phyloP scores from a whole-genome alignment of 306 rosid genomes.

The Cyclanthera cordifolia region DNA sequence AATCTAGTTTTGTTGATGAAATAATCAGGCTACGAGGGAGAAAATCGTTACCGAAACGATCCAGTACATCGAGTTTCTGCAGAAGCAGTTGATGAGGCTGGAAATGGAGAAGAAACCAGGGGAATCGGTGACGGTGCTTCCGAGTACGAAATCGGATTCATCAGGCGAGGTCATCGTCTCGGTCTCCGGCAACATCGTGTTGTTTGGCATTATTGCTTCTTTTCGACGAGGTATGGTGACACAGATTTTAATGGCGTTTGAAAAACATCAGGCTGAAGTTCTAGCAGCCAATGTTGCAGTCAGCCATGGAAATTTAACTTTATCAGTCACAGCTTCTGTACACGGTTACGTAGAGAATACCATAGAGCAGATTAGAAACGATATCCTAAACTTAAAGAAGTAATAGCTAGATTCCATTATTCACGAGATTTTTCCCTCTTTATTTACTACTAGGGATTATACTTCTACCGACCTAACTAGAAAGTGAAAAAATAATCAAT shows the following conservation, averaged over 20 bases:
- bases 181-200: slow-evolving; percentile 13
- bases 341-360: slow-evolving; percentile 3
- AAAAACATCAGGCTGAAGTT: slow-evolving; percentile 17
- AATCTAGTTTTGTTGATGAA: background rate
- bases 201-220: slow-evolving; percentile 10
- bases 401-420: background rate
- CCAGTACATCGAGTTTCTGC: slow-evolving; percentile 15
- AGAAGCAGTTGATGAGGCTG: slow-evolving; percentile 13
- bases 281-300: slow-evolving; percentile 18
- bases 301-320: slow-evolving; percentile 7
- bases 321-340: slow-evolving; percentile 20
- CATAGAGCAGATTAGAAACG: slow-evolving; percentile 16
- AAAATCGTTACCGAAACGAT: slow-evolving; percentile 12
- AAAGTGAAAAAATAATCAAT: background rate
- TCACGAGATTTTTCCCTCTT: background rate
- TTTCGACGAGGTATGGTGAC: slow-evolving; percentile 20
- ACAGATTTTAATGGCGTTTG: slow-evolving; percentile 19
- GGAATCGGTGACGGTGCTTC: slow-evolving; percentile 12
- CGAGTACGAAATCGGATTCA: slow-evolving; percentile 3
- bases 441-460: background rate
- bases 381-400: slow-evolving; percentile 7
- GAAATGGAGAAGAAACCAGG: slow-evolving; percentile 13
- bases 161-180: slow-evolving; percentile 13
- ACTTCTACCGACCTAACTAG: background rate
- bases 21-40: slow-evolving; percentile 17